Conservation (phyloP, 345 rosid genomes). For the Nasturtium officinale region DNA sequence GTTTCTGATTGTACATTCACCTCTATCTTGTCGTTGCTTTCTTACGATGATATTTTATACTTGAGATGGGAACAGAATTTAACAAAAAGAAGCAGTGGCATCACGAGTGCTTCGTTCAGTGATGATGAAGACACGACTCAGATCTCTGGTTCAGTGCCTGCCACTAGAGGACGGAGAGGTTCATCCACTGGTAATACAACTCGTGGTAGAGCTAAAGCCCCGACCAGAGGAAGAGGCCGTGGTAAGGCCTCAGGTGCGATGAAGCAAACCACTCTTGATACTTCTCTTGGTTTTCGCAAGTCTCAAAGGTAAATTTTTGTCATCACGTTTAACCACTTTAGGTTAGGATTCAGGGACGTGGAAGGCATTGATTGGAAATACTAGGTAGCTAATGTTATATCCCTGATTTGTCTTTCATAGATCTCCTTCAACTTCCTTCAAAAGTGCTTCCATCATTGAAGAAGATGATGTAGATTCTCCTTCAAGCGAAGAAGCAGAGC, state of each 20-base stretch:
- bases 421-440: slow-evolving; percentile 63
- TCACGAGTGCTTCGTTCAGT: slow-evolving; percentile 71
- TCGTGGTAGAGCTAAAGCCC: slow-evolving; percentile 62
- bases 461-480: slow-evolving; percentile 76
- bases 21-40: slow-evolving; percentile 19
- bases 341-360: slow-evolving; percentile 10
- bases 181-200: slow-evolving; percentile 48
- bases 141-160: slow-evolving; percentile 51
- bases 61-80: slow-evolving; percentile 51
- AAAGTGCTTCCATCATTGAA: slow-evolving; percentile 53
- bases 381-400: slow-evolving; percentile 29
- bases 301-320: slow-evolving; percentile 64
- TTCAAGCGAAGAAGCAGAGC: slow-evolving; percentile 77
- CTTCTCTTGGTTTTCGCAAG: slow-evolving; percentile 65
- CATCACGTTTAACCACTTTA: neutral
- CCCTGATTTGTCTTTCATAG: slow-evolving; percentile 47
- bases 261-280: slow-evolving; percentile 91
- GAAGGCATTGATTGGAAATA: slow-evolving; percentile 22
- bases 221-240: slow-evolving; percentile 89
- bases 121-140: slow-evolving; percentile 84
- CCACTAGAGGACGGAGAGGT: slow-evolving; percentile 67
- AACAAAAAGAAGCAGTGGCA: slow-evolving; percentile 55
- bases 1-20: slow-evolving; percentile 25
- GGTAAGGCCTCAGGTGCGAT: slow-evolving; percentile 68
- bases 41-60: slow-evolving; percentile 28